These are phyloP conservation scores for Backusella liffmaniae DNA, from an alignment of 192 early-diverging fungal species.

Conservation along the genomic window DNA sequence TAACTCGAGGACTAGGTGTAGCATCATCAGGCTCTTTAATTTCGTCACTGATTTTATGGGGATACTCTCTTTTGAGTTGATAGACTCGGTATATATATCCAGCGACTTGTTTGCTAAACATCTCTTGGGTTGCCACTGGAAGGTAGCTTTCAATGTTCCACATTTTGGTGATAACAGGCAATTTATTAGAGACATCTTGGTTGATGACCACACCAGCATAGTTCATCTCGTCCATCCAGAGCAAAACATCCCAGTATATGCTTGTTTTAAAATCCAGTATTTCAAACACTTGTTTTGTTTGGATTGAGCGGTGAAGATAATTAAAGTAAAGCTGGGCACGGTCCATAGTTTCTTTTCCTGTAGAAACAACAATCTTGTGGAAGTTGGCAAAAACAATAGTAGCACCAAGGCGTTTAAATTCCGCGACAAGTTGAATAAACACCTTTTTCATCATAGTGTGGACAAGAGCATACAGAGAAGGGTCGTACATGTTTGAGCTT, in stretches of 20 bases:
- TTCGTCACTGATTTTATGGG: not conserved
- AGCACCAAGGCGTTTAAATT: conserved; percentile 77
- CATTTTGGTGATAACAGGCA: conserved; percentile 58
- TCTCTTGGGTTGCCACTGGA: conserved; percentile 66
- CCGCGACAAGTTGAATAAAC: conserved; percentile 79
- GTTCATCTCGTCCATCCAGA: conserved; percentile 95
- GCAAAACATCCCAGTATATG: conserved; percentile 74
- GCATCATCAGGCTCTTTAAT: conserved; percentile 28
- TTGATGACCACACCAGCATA: conserved; percentile 64
- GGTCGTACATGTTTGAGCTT: conserved; percentile 79
- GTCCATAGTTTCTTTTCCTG: conserved; percentile 70
- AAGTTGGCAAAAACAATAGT: conserved; percentile 77
- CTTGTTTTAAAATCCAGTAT: conserved; percentile 66
- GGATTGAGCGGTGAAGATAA: conserved; percentile 71
- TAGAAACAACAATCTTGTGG: conserved; percentile 79
- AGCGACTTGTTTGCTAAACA: conserved; percentile 69
- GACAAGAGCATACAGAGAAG: conserved; percentile 73
- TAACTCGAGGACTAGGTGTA: conserved; percentile 21
- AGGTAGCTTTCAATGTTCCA: conserved; percentile 94
- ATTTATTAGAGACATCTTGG: not conserved
- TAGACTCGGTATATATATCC: conserved; percentile 71
- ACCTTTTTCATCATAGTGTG: conserved; percentile 89
- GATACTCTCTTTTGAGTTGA: conserved; percentile 44
- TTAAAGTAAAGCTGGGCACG: conserved; percentile 72
- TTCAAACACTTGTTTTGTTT: conserved; percentile 73